Evolutionary conservation across 257 asterid species (phyloP), one percentile per base, ranked within the genome.

Genomic region (Mentha longifolia): DNA sequence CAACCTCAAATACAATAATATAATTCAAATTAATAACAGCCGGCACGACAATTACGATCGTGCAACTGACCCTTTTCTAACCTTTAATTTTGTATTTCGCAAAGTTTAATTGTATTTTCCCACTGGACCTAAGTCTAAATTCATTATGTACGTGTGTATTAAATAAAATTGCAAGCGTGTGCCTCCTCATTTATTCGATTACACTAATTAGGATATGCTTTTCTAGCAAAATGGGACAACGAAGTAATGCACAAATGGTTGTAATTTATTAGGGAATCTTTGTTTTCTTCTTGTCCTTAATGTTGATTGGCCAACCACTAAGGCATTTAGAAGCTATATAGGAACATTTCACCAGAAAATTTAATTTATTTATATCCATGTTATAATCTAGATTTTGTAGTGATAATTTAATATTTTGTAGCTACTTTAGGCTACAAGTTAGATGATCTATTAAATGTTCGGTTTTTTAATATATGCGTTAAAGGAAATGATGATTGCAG

Each of bases 261-360:
- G 28, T 67, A 58, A 45, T 28, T 41, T 17, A 61, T 54, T 50
- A 60, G 49, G 78, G 76, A 68, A 73, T 77, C 71, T 64, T 51
- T 61, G 74, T 72, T 77, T 77, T 67, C 78, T 67, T 77, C 76
- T 62, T 69, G 65, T 68, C 75, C 62, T 19, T 61, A 37, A 61
- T 49, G 73, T 22, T 35, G 70, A 41, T 64, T 69, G 70, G 42
- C 83, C 79, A 75, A 75, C 83, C 78, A 79, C 83, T 71, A 41
- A 42, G 51, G 64, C 61, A 58, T 49, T 74, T 7, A 9, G 54
- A 63, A 37, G 55, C 31, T 3, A 1, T 28, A 28, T 28, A 28
- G 31, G 67, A 74, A 70, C 77, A 70, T 74, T 72, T 51, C 70
- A 79, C 70, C 79, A 19, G 35, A 74, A 68, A 70, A 56, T 9